Percentiles rank a stretch among this genome's conserved stretches.
Conservation (phyloP, 257 asterid genomes). For the Fraxinus quadrangulata region DNA sequence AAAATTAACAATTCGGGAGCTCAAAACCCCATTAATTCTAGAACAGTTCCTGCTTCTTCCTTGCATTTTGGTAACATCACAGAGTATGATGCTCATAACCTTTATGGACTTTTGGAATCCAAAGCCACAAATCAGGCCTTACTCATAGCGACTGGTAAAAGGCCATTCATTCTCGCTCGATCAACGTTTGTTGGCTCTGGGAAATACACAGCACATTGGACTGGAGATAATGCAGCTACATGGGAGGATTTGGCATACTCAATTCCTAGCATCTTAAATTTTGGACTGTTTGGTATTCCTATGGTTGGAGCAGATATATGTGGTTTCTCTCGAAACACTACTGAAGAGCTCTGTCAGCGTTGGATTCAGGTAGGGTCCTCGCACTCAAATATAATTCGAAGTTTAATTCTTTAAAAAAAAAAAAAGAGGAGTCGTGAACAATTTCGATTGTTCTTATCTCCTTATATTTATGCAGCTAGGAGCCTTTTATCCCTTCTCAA, state of each 20-base stretch:
- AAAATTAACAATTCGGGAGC: slow-evolving; percentile 44
- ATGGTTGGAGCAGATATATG: slow-evolving; percentile 67
- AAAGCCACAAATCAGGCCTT: slow-evolving; percentile 43
- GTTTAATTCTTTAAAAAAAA: neutral
- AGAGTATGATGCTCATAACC: slow-evolving; percentile 52
- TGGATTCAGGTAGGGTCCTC: slow-evolving; percentile 43
- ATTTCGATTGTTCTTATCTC: neutral
- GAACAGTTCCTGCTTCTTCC: slow-evolving; percentile 46
- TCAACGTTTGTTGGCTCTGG: slow-evolving; percentile 61
- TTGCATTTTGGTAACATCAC: slow-evolving; percentile 41
- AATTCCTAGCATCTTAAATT: slow-evolving; percentile 46
- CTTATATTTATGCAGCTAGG: slow-evolving; percentile 43
- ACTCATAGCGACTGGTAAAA: slow-evolving; percentile 32
- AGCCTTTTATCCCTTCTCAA: slow-evolving; percentile 61
- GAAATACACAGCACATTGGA: slow-evolving; percentile 55
- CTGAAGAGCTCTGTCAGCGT: slow-evolving; percentile 57
- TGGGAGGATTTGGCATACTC: slow-evolving; percentile 54
- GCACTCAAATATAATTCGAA: too few relatives aligned
- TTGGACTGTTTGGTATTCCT: slow-evolving; percentile 56
- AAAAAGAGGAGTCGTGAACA: neutral
- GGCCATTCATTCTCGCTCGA: slow-evolving; percentile 48
- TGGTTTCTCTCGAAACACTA: slow-evolving; percentile 45
- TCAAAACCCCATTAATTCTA: slow-evolving; percentile 27
- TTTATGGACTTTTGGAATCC: slow-evolving; percentile 47
- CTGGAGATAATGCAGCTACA: slow-evolving; percentile 55